Evolutionary conservation across 208 protist genomes (phyloP).

Genomic region (Crithidia acanthocephali): DNA sequence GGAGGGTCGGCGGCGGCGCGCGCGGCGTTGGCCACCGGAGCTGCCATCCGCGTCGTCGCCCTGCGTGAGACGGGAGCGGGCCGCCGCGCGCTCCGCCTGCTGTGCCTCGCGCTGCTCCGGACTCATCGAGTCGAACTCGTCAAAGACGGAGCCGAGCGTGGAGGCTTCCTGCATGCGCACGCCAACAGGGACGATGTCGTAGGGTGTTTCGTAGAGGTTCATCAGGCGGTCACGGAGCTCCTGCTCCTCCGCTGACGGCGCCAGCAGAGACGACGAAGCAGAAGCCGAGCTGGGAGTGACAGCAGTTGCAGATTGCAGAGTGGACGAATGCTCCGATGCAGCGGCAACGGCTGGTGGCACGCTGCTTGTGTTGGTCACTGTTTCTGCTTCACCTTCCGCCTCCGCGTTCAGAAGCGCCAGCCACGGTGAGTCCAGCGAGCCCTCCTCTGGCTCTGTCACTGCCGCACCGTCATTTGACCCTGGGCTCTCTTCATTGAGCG

Average conservation of each 20-base stretch:
- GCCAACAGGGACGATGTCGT: slow-evolving; percentile 72
- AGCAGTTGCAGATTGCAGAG: background rate
- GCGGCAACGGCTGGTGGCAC: background rate
- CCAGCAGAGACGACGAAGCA: background rate
- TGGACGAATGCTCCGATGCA: background rate
- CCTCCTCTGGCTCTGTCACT: background rate
- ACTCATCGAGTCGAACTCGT: slow-evolving; percentile 71
- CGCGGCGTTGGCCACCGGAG: background rate
- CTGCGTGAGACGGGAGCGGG: slow-evolving; percentile 20
- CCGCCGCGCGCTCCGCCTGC: slow-evolving; percentile 23
- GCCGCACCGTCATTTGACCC: background rate
- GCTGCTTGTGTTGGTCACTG: too few species aligned
- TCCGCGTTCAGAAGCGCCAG: slow-evolving; percentile 54
- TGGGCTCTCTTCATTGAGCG: background rate
- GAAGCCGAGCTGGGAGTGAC: background rate
- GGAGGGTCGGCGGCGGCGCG: slow-evolving; percentile 33
- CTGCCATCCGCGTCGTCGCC: background rate
- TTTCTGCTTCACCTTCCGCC: slow-evolving; percentile 16
- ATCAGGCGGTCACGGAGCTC: slow-evolving; percentile 40
- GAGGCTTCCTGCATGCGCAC: slow-evolving; percentile 71
- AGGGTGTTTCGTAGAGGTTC: slow-evolving; percentile 74
- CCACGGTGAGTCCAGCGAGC: slow-evolving; percentile 39
- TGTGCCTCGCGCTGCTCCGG: slow-evolving; percentile 46
- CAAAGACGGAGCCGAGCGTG: slow-evolving; percentile 57
- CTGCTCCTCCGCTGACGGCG: background rate